Conservation (phyloP, 2,329 filamentous ascomycete genomes). For the Calonectria henricotiae region DNA sequence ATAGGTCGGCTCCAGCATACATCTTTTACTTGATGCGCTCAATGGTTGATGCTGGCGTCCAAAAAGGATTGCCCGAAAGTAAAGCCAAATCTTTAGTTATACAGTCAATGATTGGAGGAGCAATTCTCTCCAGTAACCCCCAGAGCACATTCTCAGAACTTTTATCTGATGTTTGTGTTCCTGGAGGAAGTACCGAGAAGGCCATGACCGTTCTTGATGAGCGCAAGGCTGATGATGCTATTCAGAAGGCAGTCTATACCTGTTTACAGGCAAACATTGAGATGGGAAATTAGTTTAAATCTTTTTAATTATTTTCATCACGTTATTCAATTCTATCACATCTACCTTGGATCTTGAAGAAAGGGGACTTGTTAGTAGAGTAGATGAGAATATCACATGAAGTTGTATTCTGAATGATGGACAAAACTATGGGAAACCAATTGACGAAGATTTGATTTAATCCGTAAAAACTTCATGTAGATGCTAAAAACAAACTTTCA, state of each 20-base stretch:
- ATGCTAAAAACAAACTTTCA: neutral
- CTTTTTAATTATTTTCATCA: neutral
- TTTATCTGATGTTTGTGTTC: conserved; percentile 17
- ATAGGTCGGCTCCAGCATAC: conserved; percentile 13
- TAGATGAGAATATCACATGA: no score
- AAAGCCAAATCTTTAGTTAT: neutral
- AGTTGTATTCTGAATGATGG: no score
- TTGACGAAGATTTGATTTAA: neutral
- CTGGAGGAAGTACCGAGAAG: conserved; percentile 21
- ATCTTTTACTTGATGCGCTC: conserved; percentile 5
- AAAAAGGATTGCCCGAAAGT: conserved; percentile 4
- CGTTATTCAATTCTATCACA: neutral
- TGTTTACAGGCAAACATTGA: conserved; percentile 22
- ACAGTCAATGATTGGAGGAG: neutral
- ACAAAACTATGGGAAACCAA: neutral
- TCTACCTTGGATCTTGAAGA: no score
- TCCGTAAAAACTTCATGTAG: neutral
- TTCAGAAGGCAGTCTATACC: neutral
- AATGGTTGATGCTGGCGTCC: conserved; percentile 11
- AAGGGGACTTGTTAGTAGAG: neutral
- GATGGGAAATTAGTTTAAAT: conserved; percentile 7
- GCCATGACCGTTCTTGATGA: conserved; percentile 16
- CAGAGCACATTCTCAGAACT: neutral
- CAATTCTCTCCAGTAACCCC: neutral
- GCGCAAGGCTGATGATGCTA: neutral